Conservation (phyloP, 164 flowering plant species). For the Vitis rotundifolia region DNA sequence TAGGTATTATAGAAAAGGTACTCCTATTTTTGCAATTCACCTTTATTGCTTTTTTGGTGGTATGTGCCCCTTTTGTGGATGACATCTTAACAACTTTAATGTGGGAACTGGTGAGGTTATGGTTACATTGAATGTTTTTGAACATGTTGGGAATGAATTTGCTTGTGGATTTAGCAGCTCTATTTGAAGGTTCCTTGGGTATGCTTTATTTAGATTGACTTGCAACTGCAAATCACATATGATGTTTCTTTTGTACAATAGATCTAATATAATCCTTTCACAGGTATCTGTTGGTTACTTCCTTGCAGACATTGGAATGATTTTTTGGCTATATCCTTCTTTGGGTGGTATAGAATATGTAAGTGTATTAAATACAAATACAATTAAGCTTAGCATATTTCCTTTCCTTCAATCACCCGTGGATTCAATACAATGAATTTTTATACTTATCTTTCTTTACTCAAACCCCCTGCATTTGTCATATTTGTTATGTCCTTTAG, state of each 20-base stretch:
- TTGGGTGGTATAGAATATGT: slow-evolving; percentile 95
- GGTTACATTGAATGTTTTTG: too few species aligned
- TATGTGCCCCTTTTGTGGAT: too few species aligned
- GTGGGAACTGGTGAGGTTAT: too few species aligned
- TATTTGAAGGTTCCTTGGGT: too few species aligned
- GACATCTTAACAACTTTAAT: too few species aligned
- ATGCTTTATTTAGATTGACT: not conserved
- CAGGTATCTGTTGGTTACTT: slow-evolving; percentile 97
- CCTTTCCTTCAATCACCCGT: not conserved
- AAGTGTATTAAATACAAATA: slow-evolving; percentile 33
- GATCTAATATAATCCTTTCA: slow-evolving; percentile 13
- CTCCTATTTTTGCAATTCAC: too few species aligned
- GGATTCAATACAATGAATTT: not conserved
- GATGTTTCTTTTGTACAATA: not conserved
- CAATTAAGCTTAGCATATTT: not conserved
- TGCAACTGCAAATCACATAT: not conserved
- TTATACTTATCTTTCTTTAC: not conserved
- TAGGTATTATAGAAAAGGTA: too few species aligned
- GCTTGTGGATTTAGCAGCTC: not conserved
- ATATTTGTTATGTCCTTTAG: not conserved
- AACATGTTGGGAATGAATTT: not conserved
- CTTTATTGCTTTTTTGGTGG: too few species aligned
- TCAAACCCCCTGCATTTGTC: not conserved
- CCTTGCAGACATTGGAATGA: slow-evolving; percentile 82
- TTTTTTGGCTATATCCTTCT: slow-evolving; percentile 88